Conservation (phyloP, 2,329 filamentous ascomycete genomes). For the Venturia nashicola region DNA sequence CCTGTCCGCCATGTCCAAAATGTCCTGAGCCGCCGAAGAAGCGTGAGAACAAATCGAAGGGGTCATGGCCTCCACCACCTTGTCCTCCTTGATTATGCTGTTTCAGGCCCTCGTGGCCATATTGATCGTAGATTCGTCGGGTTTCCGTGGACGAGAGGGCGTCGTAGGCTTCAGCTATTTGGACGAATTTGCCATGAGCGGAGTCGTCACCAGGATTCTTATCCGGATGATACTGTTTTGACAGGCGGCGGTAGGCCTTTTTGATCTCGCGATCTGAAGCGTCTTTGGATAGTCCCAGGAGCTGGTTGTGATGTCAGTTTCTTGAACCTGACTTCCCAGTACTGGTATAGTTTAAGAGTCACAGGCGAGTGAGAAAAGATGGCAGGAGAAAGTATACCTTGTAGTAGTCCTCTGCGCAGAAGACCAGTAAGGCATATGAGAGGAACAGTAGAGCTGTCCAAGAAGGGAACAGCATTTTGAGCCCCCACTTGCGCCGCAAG, state of each 20-base stretch:
- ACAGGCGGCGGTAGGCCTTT: conserved; percentile 78
- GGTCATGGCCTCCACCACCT: conserved; percentile 49
- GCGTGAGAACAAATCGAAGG: conserved; percentile 89
- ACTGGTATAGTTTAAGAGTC: neutral
- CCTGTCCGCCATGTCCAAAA: conserved; percentile 53
- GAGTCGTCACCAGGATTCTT: conserved; percentile 82
- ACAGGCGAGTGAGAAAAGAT: neutral
- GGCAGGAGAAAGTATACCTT: conserved; percentile 39
- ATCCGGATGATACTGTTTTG: conserved; percentile 94
- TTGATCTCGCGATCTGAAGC: conserved; percentile 86
- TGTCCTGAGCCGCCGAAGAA: conserved; percentile 92
- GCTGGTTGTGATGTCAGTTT: conserved; percentile 33
- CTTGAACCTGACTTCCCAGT: conserved; percentile 6
- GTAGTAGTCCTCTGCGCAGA: conserved; percentile 60
- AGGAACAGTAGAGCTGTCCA: conserved; percentile 1
- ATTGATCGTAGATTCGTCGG: conserved; percentile 84
- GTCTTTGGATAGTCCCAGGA: conserved; percentile 67
- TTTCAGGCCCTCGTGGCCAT: conserved; percentile 83
- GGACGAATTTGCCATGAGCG: conserved; percentile 83
- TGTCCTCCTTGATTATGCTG: conserved; percentile 64
- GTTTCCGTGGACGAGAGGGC: conserved; percentile 67
- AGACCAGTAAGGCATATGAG: conserved; percentile 26
- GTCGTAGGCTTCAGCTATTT: conserved; percentile 92
- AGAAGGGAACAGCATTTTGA: conserved; percentile 2
- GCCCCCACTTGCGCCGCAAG: neutral